Evolutionary conservation across 1,284 basidiomycete species (phyloP).

Genomic region (Termitomyces sp.): DNA sequence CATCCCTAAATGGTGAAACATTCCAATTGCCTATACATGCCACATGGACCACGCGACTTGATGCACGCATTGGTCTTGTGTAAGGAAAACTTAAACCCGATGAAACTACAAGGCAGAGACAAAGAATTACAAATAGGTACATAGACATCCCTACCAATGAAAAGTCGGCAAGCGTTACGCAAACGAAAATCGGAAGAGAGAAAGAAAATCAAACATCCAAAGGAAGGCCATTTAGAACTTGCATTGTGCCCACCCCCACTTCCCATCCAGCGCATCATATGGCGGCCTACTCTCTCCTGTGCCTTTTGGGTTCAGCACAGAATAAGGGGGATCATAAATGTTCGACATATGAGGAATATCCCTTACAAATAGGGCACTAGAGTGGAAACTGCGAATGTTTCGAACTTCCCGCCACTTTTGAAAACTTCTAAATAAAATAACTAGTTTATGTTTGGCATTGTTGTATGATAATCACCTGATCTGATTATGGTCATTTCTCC

Average conservation of each 20-base stretch:
- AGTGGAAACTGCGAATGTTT: conserved; percentile 81
- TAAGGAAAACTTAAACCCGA: too few species aligned
- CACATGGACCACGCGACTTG: too few species aligned
- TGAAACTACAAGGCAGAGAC: not conserved
- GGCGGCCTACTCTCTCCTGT: conserved; percentile 56
- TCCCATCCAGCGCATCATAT: conserved; percentile 60
- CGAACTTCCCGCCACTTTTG: too few species aligned
- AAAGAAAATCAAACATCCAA: conserved; percentile 61
- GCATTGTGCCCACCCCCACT: conserved; percentile 56
- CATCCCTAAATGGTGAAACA: too few species aligned
- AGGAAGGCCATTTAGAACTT: conserved; percentile 59
- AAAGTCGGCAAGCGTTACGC: not conserved
- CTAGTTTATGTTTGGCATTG: not conserved
- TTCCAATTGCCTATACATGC: too few species aligned
- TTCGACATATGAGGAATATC: conserved; percentile 68
- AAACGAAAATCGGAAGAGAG: not conserved
- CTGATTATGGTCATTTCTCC: conserved; percentile 8
- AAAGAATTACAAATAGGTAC: not conserved
- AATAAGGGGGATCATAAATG: conserved; percentile 47
- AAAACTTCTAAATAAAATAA: not conserved
- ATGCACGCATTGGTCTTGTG: too few species aligned
- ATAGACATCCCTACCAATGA: not conserved
- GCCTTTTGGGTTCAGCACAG: conserved; percentile 58
- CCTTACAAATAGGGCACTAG: conserved; percentile 48
- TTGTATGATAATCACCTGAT: conserved; percentile 4